Base-by-base conservation (phyloP, 106 monocot genomes). In the Iris macrosiphon region DNA sequence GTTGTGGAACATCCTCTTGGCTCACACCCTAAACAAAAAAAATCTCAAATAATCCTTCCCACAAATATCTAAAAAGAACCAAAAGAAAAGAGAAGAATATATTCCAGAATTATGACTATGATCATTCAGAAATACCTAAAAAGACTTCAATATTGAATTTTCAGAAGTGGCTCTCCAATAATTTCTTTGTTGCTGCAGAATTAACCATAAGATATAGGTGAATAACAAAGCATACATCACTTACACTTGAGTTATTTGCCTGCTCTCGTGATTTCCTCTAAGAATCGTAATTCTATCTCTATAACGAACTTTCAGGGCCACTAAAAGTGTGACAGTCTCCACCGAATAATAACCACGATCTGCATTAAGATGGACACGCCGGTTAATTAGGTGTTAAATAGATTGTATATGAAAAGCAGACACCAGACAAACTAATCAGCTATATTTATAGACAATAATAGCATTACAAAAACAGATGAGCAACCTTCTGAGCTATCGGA, bases 231-330 rank as follows among this genome's bases (percentile, higher is more conserved):
- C 54, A 29, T 45, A 31, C 37, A 35, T 30, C 18, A 55, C 81
- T 63, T 74, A 87, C 87, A 87, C 87, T 87, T 87, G 87, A 45
- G 87, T 87, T 59, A 87, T 87, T 71, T 87, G 87, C 47, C 87
- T 43, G 64, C 87, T 87, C 71, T 87, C 87, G 62, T 87, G 87
- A 45, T 87, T 87, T 35, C 87, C 87, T 72, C 87, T 81, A 4
- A 87, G 64, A 71, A 87, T 87, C 60, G 87, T 87, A 58, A 87
- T 78, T 67, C 87, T 77, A 42, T 87, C 87, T 64, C 87, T 87
- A 42, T 87, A 87, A 17, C 87, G 81, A 49, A 87, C 87, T 74
- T 87, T 87, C 70, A 87, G 41, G n/a, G 87, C 87, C 40, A 87
- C 87, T 13, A 87, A 53, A 45, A 81, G 68, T 35, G 87, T 74